Evolutionary conservation across 345 rosid genomes (phyloP), one percentile per base, ranked within the genome.

Genomic region (Hibiscus mutabilis): DNA sequence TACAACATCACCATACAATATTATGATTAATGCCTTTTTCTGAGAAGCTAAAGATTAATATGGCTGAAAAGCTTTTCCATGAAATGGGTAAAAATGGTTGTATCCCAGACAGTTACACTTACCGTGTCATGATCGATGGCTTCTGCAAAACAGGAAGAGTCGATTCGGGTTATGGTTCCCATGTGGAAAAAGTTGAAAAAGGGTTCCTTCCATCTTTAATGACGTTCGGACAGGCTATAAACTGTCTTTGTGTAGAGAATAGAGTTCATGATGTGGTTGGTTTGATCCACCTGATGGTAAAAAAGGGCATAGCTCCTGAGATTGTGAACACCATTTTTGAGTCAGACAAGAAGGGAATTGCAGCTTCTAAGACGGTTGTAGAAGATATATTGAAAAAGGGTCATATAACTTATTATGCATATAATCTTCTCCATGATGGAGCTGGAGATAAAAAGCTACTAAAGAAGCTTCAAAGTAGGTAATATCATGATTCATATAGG

Each of bases 331-430:
- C 84, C 9, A 92, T 92, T 73, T 90, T 85, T 67, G 96, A 91
- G 68, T 79, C 88, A 69, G 87, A 87, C 68, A 94, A 91, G 75
- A 91, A 68, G 83, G 87, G 76, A 66, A 81, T 85, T 66, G 97
- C 95, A n/a, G 92, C 97, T 53, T 97, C 96, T 31, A 91, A 94
- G 89, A 89, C 90, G 73, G 81, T 90, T 52, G 85, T 91, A 79
- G 98, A 94, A 78, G 90, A 91, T 76, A 79, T 91, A 77, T 81
- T 94, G 88, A 94, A 84, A 84, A 88, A 86, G 79, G 82, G 92
- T 72, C 79, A 82, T 70, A 86, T 94, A 82, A 91, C 92, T 29
- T 91, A 91, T 71, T 87, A 79, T 79, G 84, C 97, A 4, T 90
- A 91, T 10, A 90, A 91, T 75, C 93, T 91, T 76, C 87, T 94